Conservation (phyloP, 371 early-diverging fungal species). For the Lichtheimia ramosa region DNA sequence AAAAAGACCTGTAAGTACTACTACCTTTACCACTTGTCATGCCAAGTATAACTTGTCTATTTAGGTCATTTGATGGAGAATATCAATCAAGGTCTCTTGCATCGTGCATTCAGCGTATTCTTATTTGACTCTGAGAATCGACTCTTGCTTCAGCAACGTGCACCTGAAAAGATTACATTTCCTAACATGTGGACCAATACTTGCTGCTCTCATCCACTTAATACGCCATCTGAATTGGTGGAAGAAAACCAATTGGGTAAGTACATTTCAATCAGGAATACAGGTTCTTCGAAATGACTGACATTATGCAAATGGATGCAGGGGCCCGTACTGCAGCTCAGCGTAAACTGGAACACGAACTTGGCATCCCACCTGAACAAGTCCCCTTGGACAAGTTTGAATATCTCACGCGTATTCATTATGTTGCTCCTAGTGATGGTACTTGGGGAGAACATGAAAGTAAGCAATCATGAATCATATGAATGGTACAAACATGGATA, state of each 20-base stretch:
- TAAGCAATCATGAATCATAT: slow-evolving; percentile 31
- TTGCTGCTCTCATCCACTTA: slow-evolving; percentile 96
- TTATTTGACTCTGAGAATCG: slow-evolving; percentile 81
- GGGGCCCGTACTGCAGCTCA: slow-evolving; percentile 61
- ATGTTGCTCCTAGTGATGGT: slow-evolving; percentile 90
- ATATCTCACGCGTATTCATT: slow-evolving; percentile 93
- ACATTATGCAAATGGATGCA: slow-evolving; percentile 4
- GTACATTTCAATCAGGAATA: no score
- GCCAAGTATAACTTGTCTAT: background rate
- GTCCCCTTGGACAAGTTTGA: slow-evolving; percentile 82
- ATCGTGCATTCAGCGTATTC: slow-evolving; percentile 97
- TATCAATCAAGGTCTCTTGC: slow-evolving; percentile 83
- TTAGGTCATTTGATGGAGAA: slow-evolving; percentile 88
- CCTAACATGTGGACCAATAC: slow-evolving; percentile 97
- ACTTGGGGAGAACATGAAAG: slow-evolving; percentile 97
- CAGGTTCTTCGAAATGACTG: no score
- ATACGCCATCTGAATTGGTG: slow-evolving; percentile 76
- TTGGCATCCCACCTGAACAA: slow-evolving; percentile 83
- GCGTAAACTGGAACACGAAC: slow-evolving; percentile 94
- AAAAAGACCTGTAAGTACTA: slow-evolving; percentile 86
- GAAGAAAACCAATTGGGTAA: slow-evolving; percentile 76
- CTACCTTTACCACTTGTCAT: background rate
- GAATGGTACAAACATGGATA: background rate
- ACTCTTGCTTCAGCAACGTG: slow-evolving; percentile 92
- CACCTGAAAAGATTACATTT: slow-evolving; percentile 96